Conservation (phyloP, 805 yeast species). For the Yamadazyma laniorum region DNA sequence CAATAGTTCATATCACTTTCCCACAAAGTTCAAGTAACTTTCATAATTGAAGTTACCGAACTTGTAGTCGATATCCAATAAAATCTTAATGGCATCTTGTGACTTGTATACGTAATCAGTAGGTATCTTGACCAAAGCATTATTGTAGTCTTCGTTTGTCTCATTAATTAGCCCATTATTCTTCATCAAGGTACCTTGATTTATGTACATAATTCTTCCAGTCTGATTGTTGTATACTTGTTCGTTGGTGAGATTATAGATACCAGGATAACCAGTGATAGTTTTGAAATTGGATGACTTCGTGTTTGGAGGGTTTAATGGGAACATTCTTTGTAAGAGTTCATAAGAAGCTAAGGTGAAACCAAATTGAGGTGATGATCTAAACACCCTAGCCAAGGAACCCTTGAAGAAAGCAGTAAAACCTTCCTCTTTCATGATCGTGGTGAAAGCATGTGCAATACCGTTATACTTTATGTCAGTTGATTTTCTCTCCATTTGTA, state of each 20-base stretch:
- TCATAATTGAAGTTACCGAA: slow-evolving; percentile 54
- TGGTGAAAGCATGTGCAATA: slow-evolving; percentile 70
- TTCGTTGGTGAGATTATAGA: slow-evolving; percentile 43
- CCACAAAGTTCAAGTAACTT: slow-evolving; percentile 40
- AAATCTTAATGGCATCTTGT: slow-evolving; percentile 58
- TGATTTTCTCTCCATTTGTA: slow-evolving; percentile 76
- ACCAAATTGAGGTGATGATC: slow-evolving; percentile 98
- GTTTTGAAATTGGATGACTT: slow-evolving; percentile 44
- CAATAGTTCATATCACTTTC: too few relatives aligned
- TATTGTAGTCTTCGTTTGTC: slow-evolving; percentile 33
- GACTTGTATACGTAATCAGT: slow-evolving; percentile 53
- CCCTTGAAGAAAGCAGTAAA: slow-evolving; percentile 89
- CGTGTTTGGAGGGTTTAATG: slow-evolving; percentile 55
- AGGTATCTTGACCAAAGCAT: slow-evolving; percentile 41
- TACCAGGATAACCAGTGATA: slow-evolving; percentile 45
- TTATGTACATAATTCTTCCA: slow-evolving; percentile 36
- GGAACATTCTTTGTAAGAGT: slow-evolving; percentile 74
- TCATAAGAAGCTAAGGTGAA: slow-evolving; percentile 98
- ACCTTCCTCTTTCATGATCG: slow-evolving; percentile 81
- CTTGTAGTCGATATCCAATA: slow-evolving; percentile 61
- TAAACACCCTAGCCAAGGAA: slow-evolving; percentile 87
- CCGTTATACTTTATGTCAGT: slow-evolving; percentile 80
- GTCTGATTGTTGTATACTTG: slow-evolving; percentile 43
- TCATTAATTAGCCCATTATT: slow-evolving; percentile 29
- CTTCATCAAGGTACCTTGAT: slow-evolving; percentile 33